These are phyloP conservation scores for Citrus cavaleriei DNA, from an alignment of 345 rosid genomes.

Conservation along the genomic window DNA sequence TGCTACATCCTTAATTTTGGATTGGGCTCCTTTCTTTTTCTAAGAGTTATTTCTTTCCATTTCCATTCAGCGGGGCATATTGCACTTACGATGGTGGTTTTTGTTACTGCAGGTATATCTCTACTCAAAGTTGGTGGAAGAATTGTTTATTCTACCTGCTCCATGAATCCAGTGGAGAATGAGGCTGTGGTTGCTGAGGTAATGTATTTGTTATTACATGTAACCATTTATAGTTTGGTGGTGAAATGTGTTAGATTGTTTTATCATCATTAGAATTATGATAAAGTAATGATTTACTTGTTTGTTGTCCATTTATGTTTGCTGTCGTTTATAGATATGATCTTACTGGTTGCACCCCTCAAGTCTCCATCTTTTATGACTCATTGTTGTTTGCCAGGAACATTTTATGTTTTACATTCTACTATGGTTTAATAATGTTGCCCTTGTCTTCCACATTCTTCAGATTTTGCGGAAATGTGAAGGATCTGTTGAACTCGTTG, in stretches of 20 bases:
- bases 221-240: background rate
- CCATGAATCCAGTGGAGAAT: conserved; percentile 97
- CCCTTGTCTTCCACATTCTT: conserved; percentile 6
- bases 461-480: conserved; percentile 80
- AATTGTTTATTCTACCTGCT: conserved; percentile 97
- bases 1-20: background rate
- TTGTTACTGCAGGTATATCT: conserved; percentile 56
- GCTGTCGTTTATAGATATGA: background rate
- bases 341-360: background rate
- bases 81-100: background rate
- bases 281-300: background rate
- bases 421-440: background rate
- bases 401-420: background rate
- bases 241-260: background rate
- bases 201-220: conserved; percentile 10
- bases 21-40: background rate
- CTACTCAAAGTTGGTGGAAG: conserved; percentile 91
- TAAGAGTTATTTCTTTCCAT: background rate
- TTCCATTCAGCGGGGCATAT: background rate
- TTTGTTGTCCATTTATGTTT: background rate
- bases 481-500: conserved; percentile 79
- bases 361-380: background rate
- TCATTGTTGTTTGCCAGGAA: background rate
- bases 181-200: conserved; percentile 99
- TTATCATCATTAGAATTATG: background rate